Percentiles rank a stretch among this genome's conserved stretches.
Evolutionary conservation across 164 flowering plant genomes (phyloP).

Genomic region (Malania oleifera): DNA sequence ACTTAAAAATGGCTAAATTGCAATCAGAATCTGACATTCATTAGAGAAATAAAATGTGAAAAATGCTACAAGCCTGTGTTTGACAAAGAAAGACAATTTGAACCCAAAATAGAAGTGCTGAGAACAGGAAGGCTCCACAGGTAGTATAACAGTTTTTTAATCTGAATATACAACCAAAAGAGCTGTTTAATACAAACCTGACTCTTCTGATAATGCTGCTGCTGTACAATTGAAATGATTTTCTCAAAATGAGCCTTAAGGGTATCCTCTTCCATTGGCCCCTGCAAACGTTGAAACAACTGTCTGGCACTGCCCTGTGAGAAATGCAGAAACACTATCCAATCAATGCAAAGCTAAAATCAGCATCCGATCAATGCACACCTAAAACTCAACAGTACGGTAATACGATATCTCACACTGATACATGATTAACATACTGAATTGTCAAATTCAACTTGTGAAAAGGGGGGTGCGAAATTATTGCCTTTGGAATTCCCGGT

Average conservation of each 20-base stretch:
- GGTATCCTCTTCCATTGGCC: conserved; percentile 71
- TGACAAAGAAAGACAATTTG: too few species aligned
- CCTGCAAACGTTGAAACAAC: conserved; percentile 80
- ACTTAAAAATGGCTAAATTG: too few species aligned
- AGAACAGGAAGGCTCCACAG: too few species aligned
- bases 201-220: conserved; percentile 34
- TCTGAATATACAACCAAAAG: too few species aligned
- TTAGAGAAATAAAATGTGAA: too few species aligned
- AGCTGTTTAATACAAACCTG: conserved; percentile 56
- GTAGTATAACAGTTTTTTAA: too few species aligned
- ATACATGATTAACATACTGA: background rate
- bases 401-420: background rate
- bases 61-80: too few species aligned
- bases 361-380: background rate
- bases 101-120: too few species aligned
- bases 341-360: background rate
- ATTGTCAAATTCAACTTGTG: background rate
- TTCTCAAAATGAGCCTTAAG: conserved; percentile 74
- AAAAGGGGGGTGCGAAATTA: conserved; percentile 10
- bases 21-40: too few species aligned
- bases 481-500: conserved; percentile 95
- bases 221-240: conserved; percentile 57
- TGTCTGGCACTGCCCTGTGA: conserved; percentile 94
- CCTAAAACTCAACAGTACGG: background rate
- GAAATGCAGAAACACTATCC: conserved; percentile 5